phyloP scores from a whole-genome alignment of 495 filamentous ascomycete genomes.

The Xylaria cubensis region DNA sequence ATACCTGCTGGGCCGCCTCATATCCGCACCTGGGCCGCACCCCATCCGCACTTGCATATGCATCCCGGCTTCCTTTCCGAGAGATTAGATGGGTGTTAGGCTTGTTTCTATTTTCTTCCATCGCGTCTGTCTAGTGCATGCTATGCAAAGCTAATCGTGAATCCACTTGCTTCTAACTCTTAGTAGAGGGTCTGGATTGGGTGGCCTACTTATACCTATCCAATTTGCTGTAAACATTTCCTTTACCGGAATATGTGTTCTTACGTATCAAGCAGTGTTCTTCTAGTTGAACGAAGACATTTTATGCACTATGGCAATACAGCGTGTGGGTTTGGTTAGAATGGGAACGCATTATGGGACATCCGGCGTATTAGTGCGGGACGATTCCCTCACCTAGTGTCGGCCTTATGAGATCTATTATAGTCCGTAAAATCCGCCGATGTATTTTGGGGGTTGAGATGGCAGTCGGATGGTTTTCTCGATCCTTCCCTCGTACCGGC shows the following conservation, averaged over 20 bases:
- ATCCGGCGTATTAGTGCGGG: neutral
- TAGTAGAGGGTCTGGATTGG: neutral
- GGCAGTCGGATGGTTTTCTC: neutral
- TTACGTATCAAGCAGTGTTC: neutral
- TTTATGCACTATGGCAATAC: neutral
- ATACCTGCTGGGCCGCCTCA: constrained; percentile 8
- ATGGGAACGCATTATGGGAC: neutral
- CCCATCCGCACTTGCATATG: constrained; percentile 21
- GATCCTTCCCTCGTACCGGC: neutral
- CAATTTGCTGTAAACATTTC: neutral
- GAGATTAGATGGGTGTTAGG: neutral
- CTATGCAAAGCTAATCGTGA: constrained; percentile 5
- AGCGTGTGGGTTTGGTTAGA: neutral
- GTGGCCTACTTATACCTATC: neutral
- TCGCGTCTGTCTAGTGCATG: neutral
- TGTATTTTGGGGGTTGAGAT: neutral
- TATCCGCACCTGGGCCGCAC: constrained; percentile 8
- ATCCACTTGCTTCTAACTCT: neutral
- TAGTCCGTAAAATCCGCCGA: neutral
- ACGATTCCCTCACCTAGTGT: neutral
- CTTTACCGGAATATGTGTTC: neutral
- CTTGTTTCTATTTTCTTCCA: constrained; percentile 5
- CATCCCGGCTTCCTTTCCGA: constrained; percentile 13
- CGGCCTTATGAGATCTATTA: constrained; percentile 5
- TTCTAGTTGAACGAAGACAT: neutral